Evolutionary conservation across 2,329 filamentous ascomycete genomes (phyloP), one percentile per base, ranked within the genome.

Genomic region (Aspergillus neoniger): DNA sequence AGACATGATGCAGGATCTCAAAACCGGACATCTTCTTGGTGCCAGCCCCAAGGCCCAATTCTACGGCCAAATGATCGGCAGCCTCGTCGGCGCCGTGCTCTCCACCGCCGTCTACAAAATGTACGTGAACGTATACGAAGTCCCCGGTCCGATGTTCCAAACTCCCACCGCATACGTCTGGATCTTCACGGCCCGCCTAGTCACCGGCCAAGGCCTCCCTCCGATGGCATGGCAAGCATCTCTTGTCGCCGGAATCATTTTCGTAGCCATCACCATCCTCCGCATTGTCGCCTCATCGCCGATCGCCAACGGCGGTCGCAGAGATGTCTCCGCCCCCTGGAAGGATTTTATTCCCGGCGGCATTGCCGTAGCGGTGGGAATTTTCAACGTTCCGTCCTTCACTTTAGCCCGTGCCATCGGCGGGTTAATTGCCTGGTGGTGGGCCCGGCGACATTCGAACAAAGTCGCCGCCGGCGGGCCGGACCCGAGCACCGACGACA

Each of bases 331-430:
- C 62, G 69, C 75, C 1, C 69, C 70, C 5, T 96, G 91, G 92
- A 83, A 90, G 69, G 80, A 86, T 2, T 91, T 86, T 73, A 82
- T 99, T 12, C 95, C 95, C 0, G 94, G 95, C 6, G 95, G 95
- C 0, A 97, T 99, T 70, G 94, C 95, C 2, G 94, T 99, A 19
- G 95, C 95, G 41, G 92, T 97, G 69, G 93, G 95, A 52, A 99
- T 99, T 87, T 99, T 98, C 78, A 99, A 98, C 70, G 92, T 94
- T 0, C 95, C 95, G 0, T 96, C 92, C 0, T 99, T 99, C 73
- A 99, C 95, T 0, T 81, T 99, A 39, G 93, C 95, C 0, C 83
- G 95, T 63, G 91, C 92, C 0, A 86, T 91, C 9, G 95, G 95
- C 2, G 95, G 95, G 0, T 64, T 88, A 47, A 77, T 89, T 56